phyloP scores from a whole-genome alignment of 352 stramenopile genomes.

The Pythium graminicola region DNA sequence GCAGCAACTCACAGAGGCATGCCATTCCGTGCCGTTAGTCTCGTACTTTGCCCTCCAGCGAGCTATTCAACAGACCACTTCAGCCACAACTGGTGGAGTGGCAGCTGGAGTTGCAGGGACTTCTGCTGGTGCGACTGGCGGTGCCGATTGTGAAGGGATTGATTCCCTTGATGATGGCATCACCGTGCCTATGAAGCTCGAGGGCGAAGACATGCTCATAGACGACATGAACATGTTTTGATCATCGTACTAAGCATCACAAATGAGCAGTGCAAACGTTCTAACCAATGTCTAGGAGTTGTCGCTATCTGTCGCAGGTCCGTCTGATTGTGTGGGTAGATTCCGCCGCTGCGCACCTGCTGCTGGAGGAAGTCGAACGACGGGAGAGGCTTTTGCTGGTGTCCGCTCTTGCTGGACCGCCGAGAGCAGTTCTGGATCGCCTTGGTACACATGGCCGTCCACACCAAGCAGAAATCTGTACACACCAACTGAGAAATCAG shows the following conservation, averaged over 20 bases:
- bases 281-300: slow-evolving; percentile 4
- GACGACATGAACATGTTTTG: slow-evolving; percentile 86
- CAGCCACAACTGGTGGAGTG: neutral
- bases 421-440: slow-evolving; percentile 49
- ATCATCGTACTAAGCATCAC: slow-evolving; percentile 16
- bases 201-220: slow-evolving; percentile 76
- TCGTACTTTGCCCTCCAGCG: slow-evolving; percentile 73
- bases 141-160: slow-evolving; percentile 70
- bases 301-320: slow-evolving; percentile 9
- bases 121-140: slow-evolving; percentile 18
- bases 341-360: slow-evolving; percentile 24
- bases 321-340: slow-evolving; percentile 4
- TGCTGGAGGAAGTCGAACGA: slow-evolving; percentile 42
- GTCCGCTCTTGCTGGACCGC: slow-evolving; percentile 42
- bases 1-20: slow-evolving; percentile 42
- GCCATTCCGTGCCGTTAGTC: slow-evolving; percentile 73
- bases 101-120: slow-evolving; percentile 3
- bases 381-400: slow-evolving; percentile 30
- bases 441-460: slow-evolving; percentile 80
- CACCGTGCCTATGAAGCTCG: slow-evolving; percentile 72
- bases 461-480: slow-evolving; percentile 61
- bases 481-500: slow-evolving; percentile 10
- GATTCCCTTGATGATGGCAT: slow-evolving; percentile 66
- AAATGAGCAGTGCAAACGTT: slow-evolving; percentile 1
- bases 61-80: slow-evolving; percentile 12